These are phyloP conservation scores for Leccinum variicolor DNA, from an alignment of 768 basidiomycete species.

Conservation along the genomic window DNA sequence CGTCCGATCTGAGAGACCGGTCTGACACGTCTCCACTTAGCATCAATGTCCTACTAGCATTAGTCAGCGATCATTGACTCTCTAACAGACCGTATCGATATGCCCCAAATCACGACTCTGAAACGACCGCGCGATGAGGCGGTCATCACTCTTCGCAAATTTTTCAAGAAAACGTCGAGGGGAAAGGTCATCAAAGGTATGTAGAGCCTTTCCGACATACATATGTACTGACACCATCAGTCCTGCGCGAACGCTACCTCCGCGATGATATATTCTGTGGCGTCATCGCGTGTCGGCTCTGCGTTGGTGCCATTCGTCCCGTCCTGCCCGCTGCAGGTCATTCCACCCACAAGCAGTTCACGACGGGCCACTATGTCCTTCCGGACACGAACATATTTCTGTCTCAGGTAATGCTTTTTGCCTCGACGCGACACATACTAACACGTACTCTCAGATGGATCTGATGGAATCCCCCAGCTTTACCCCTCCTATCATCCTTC, in stretches of 20 bases:
- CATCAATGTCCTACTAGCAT: too few species aligned
- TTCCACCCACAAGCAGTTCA: conserved; percentile 50
- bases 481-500: conserved; percentile 75
- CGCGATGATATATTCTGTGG: conserved; percentile 91
- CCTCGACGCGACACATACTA: not conserved
- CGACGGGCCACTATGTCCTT: conserved; percentile 74
- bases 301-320: conserved; percentile 40
- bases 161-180: conserved; percentile 91
- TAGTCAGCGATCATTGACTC: too few species aligned
- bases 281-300: conserved; percentile 64
- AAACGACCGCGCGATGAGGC: conserved; percentile 73
- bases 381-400: conserved; percentile 96
- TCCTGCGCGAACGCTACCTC: conserved; percentile 91
- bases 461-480: conserved; percentile 79
- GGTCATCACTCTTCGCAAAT: conserved; percentile 79
- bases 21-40: too few species aligned
- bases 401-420: conserved; percentile 52
- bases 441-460: conserved; percentile 71
- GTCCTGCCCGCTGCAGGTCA: conserved; percentile 61
- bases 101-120: conserved; percentile 65
- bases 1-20: too few species aligned
- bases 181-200: conserved; percentile 93
- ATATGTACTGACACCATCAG: conserved; percentile 35
- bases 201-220: conserved; percentile 5
- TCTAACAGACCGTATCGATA: conserved; percentile 11